Base-by-base conservation (phyloP, 148 eudicot genomes). In the Beta vulgaris region DNA sequence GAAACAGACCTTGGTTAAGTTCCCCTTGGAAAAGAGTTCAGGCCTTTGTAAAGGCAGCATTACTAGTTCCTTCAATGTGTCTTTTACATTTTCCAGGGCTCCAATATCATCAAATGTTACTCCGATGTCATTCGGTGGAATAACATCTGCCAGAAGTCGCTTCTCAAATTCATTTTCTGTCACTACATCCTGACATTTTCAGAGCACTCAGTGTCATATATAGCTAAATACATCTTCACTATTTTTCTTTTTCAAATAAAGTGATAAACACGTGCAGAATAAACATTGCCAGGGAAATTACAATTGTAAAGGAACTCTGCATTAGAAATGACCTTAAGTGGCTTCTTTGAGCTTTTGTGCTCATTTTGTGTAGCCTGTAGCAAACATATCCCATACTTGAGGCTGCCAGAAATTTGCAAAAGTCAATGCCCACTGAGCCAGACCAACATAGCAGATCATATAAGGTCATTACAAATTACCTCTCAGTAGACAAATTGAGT, bases 1-100 rank as follows among this genome's bases (percentile, higher is more conserved):
- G n/a, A 18, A 11, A 71, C 81, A 28, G 71, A 95, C 99, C 97
- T 95, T 95, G 16, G 99, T 92, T 57, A 95, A 63, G 75, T 95
- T 97, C 60, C 99, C 97, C 84, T 92, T 95, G 92, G 96, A 84
- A 76, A 95, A 95, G 57, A 95, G 90, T 77, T 95, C 99, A 16
- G 99, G 99, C 82, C 99, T 80, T 77, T 95, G 99, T 55, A 95
- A 76, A 65, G 99, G 99, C 72, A 95, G 94, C 99, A 95, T 95
- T 75, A 95, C 99, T 85, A 95, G 77, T 85, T 95, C 99, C 84
- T 95, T 95, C 58, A 95, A 78, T 23, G 99, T 95, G 81, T 92
- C 99, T 85, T 95, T 95, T 19, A 77, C 97, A 78, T 90, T 95
- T 87, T 95, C 97, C 71, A 95, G 92, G 23, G 99, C 99, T 77